Evolutionary conservation across 192 early-diverging fungal genomes (phyloP), one percentile per base, ranked within the genome.

Genomic region (Coemansia erecta): DNA sequence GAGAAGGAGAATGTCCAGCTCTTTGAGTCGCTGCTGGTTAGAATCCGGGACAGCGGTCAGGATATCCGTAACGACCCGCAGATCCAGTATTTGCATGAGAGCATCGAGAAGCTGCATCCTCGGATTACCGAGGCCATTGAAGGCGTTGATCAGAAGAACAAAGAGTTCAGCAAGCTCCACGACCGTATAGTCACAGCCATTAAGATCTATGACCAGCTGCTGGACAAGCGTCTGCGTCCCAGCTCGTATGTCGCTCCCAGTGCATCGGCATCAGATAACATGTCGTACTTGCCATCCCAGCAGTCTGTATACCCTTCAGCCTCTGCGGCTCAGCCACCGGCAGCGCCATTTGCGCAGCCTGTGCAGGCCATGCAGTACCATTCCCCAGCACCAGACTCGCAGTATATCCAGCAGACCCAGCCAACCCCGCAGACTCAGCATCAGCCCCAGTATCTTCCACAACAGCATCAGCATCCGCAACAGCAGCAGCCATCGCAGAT

Each of bases 1-100:
- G 94, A 99, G 68, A 83, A 87, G 44, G 92, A 97, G 63, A 96
- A 94, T 39, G 86, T 99, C 28, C 84, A 90, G 67, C 63, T 96
- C 10, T 99, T 99, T 54, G 83, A 91, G 26, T 85, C 93, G 13
- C 79, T 97, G 11, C 83, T 99, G 52, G 87, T 92, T 40, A 78
- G 88, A 46, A 85, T 94, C 22, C 90, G 90, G 49, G 81, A 83
- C 22, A 83, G 82, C n/a, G 92, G 92, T 1, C 87, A 89, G 28
- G 90, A 88, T 49, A 85, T 95, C 22, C 76, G 78, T 26, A 79
- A 84, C 47, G 85, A 94, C 54, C 84, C 85, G 7, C 91, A 93
- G 77, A 69, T 94, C 39, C 90, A 91, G 60, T 82, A 82, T 44
- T 82, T 98, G 18, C 90, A 95, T 66, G 88, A 83, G n/a, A 89